Percentiles rank a stretch among this genome's conserved stretches.
These are phyloP conservation scores for Aspergillus quadrilineatus DNA, from an alignment of 2,329 filamentous ascomycete species.

Conservation along the genomic window DNA sequence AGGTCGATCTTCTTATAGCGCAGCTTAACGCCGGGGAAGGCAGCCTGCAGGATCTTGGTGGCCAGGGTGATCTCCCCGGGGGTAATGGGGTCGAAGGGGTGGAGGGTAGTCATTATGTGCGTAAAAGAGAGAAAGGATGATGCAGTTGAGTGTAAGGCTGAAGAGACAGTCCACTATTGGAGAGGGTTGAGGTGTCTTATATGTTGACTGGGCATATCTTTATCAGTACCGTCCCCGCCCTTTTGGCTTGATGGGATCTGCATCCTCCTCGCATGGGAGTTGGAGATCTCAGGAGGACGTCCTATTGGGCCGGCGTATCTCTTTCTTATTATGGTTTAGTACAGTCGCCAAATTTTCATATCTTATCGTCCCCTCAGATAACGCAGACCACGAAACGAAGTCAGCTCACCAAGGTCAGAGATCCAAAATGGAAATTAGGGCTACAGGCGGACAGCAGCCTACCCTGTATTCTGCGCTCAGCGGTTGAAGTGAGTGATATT, in stretches of 20 bases:
- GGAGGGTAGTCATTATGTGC: constrained; percentile 21
- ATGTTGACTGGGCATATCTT: too few species aligned
- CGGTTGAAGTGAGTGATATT: too few species aligned
- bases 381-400: too few species aligned
- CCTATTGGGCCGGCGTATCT: neutral
- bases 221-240: too few species aligned
- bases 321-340: neutral
- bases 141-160: neutral
- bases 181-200: too few species aligned
- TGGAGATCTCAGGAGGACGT: neutral
- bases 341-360: too few species aligned
- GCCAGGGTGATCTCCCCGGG: constrained; percentile 42
- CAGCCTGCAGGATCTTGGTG: constrained; percentile 38
- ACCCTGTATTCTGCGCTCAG: too few species aligned
- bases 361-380: too few species aligned
- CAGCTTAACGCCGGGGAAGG: constrained; percentile 38
- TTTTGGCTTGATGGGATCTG: neutral
- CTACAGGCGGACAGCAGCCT: too few species aligned
- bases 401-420: too few species aligned
- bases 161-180: neutral
- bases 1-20: constrained; percentile 67
- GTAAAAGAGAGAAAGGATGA: too few species aligned
- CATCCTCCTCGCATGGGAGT: neutral
- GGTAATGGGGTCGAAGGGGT: constrained; percentile 44
- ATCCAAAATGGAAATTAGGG: too few species aligned